Evolutionary conservation across 495 filamentous ascomycete genomes (phyloP).

Genomic region (Cudoniella acicularis): DNA sequence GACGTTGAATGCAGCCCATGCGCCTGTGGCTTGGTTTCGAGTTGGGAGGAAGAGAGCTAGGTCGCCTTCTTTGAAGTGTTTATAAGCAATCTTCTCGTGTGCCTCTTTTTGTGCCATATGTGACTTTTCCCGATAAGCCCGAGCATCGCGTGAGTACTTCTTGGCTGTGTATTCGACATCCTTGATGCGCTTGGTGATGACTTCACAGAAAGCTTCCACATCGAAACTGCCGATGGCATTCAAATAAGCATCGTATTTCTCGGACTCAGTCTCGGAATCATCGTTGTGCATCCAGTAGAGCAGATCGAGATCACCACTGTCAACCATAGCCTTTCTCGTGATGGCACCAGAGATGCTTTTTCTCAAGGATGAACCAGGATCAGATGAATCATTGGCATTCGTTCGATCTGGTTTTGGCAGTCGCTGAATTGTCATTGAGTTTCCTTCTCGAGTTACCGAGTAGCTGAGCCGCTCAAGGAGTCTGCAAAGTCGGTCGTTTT

Average conservation of each 20-base stretch:
- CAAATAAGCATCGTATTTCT: slow-evolving; percentile 69
- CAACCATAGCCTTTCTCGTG: slow-evolving; percentile 33
- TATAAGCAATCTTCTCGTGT: slow-evolving; percentile 95
- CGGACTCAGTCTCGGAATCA: slow-evolving; percentile 61
- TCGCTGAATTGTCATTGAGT: slow-evolving; percentile 71
- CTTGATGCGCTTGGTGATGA: slow-evolving; percentile 78
- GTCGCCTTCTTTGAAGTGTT: slow-evolving; percentile 94
- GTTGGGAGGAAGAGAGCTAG: slow-evolving; percentile 94
- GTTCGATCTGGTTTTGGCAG: slow-evolving; percentile 61
- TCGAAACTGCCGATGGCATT: slow-evolving; percentile 70
- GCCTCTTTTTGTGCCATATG: slow-evolving; percentile 81
- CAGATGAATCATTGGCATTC: slow-evolving; percentile 52
- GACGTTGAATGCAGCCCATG: slow-evolving; percentile 98
- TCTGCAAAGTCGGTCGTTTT: slow-evolving; percentile 69
- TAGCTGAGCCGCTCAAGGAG: slow-evolving; percentile 86
- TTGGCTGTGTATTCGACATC: slow-evolving; percentile 86
- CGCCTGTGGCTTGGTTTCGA: slow-evolving; percentile 84
- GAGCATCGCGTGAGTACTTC: slow-evolving; percentile 85
- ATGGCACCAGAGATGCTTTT: slow-evolving; percentile 36
- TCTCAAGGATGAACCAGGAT: slow-evolving; percentile 56
- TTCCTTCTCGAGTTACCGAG: slow-evolving; percentile 68
- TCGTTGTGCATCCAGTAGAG: slow-evolving; percentile 75
- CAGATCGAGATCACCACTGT: slow-evolving; percentile 57
- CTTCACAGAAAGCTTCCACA: slow-evolving; percentile 75
- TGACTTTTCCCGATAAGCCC: slow-evolving; percentile 82